A percentile compares a stretch with the other conserved stretches of the same genome.
Conservation (phyloP, 768 basidiomycete species). For the Collybia sp. region DNA sequence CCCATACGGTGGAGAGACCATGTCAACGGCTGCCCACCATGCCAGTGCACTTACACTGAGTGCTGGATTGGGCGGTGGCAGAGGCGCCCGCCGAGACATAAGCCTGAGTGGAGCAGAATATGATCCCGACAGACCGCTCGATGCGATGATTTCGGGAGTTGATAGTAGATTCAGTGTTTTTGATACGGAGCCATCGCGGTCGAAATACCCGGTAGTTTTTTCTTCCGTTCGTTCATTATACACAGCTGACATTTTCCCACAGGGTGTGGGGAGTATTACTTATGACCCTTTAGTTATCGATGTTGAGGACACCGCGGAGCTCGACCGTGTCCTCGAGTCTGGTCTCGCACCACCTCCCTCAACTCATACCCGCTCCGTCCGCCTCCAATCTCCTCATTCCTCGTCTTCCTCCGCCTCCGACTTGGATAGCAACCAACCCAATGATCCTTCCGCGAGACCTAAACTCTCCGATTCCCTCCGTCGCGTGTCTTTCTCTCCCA, state of each 20-base stretch:
- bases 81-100: conserved; percentile 43
- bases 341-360: conserved; percentile 35
- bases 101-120: conserved; percentile 77
- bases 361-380: conserved; percentile 28
- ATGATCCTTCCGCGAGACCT: conserved; percentile 45
- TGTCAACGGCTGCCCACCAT: conserved; percentile 87
- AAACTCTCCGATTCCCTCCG: conserved; percentile 69
- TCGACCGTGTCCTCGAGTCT: conserved; percentile 56
- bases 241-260: neutral
- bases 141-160: conserved; percentile 65
- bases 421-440: conserved; percentile 44
- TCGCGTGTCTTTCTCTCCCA: conserved; percentile 70
- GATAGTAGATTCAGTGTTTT: conserved; percentile 53
- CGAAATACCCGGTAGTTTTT: conserved; percentile 43
- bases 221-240: too few species aligned
- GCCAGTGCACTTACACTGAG: conserved; percentile 84
- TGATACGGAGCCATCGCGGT: conserved; percentile 46
- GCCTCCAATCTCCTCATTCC: conserved; percentile 40
- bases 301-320: conserved; percentile 42
- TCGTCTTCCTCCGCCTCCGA: conserved; percentile 43
- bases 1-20: conserved; percentile 63
- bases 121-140: conserved; percentile 77
- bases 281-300: conserved; percentile 59
- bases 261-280: conserved; percentile 30
- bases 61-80: conserved; percentile 70